These are phyloP conservation scores for Hebeloma cylindrosporum DNA, from an alignment of 768 basidiomycete species.

Conservation along the genomic window DNA sequence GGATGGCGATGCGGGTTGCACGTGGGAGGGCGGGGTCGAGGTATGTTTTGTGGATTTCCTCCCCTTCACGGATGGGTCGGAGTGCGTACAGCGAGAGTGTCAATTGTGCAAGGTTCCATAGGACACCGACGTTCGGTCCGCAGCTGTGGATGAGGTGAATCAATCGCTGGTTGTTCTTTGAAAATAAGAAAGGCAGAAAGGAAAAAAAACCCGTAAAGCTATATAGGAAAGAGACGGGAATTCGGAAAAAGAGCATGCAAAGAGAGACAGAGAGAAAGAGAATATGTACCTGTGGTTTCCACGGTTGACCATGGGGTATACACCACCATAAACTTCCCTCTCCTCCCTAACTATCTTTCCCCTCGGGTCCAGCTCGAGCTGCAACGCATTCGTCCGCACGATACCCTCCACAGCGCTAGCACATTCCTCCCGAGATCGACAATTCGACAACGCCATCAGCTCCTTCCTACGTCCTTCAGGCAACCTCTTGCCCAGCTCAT, in stretches of 20 bases:
- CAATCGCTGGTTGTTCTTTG: too few species aligned
- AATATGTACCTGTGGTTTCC: conserved; percentile 42
- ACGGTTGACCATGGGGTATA: conserved; percentile 42
- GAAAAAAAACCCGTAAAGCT: background rate
- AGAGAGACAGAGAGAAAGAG: background rate
- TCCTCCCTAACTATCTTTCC: conserved; percentile 17
- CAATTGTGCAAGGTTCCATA: conserved; percentile 41
- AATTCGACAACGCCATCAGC: conserved; percentile 35
- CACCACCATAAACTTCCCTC: conserved; percentile 39
- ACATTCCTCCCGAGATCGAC: conserved; percentile 32
- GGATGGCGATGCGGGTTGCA: conserved; percentile 31
- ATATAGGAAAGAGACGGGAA: too few species aligned
- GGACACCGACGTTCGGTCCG: conserved; percentile 42
- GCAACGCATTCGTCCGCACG: conserved; percentile 42
- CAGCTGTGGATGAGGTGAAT: conserved; percentile 42
- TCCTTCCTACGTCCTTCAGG: conserved; percentile 24
- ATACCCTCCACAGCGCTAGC: conserved; percentile 40
- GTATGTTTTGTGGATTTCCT: conserved; percentile 49
- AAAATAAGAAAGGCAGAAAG: background rate
- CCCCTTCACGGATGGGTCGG: conserved; percentile 35
- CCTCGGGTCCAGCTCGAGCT: conserved; percentile 34
- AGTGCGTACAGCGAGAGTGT: conserved; percentile 42
- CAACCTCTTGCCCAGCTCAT: conserved; percentile 29
- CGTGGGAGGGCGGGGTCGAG: conserved; percentile 39
- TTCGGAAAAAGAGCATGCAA: too few species aligned